Evolutionary conservation across 2,329 filamentous ascomycete species (phyloP), one percentile per base, ranked within the genome.

Genomic region (Pyrenophora teres): DNA sequence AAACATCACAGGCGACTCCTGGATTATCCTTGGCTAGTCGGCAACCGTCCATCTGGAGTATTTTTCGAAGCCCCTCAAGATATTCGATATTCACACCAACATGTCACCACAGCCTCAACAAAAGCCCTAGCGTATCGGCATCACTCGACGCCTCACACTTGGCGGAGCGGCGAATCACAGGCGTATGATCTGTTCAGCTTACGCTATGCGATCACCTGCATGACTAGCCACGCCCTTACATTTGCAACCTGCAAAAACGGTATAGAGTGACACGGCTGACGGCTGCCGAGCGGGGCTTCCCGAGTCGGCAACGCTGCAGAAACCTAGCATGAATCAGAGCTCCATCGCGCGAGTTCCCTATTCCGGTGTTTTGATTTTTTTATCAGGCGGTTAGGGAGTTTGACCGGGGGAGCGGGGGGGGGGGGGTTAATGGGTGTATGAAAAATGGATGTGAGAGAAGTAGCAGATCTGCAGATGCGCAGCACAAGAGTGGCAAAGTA

Each of bases 271-370:
- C 38, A 53, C 53, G 49, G 53, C 50, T 60, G 52, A 50, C 56
- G 52, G 52, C 51, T 60, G 57, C 52, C 56, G 51, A 50, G 57
- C 60, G 60, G 60, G 57, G 60, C 60, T 63, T 57, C 57, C 60
- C 60, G 59, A 54, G 44, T 50, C 42, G 43, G 46, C 45, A 54
- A 43, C 40, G 37, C 52, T 44, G 44, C 52, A 45, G 47, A 49
- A 37, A 27, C 50, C 25, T 21, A 42, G 41, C 33, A 47, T 52
- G 41, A 56, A 57, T 56, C 52, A 60, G 15, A 44, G 23, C 25
- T 36, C 35, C 25, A 40, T 45, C 50, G 46, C 36, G n/a, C 44
- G 8, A 49, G 30, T 45, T 52, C 30, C 52, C 45, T 32, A 13
- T 46, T 50, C 16, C 23, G 36, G 44, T 30, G 21, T 37, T 31